These are phyloP conservation scores for Fusarium sacchari DNA, from an alignment of 2,329 filamentous ascomycete species.

Conservation along the genomic window DNA sequence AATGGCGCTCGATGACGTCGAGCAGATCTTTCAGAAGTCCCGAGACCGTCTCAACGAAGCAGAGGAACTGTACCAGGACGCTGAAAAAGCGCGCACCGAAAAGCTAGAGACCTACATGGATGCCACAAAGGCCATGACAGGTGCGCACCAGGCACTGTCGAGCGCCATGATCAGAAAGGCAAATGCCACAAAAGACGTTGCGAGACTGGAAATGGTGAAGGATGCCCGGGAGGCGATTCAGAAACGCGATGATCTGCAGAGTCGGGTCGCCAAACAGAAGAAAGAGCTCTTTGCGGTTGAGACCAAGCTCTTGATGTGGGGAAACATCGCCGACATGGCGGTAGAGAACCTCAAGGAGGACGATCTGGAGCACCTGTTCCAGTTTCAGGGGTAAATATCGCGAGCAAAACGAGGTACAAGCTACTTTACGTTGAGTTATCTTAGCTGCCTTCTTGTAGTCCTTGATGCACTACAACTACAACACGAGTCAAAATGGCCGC, in stretches of 20 bases:
- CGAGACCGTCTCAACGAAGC: not conserved
- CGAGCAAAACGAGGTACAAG: no score
- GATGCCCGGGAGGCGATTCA: fast-evolving
- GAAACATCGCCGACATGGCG: not conserved
- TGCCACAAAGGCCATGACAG: not conserved
- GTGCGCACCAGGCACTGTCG: not conserved
- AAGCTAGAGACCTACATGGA: not conserved
- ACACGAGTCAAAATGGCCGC: no score
- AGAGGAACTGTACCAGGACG: not conserved
- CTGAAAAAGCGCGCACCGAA: not conserved
- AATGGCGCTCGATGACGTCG: not conserved
- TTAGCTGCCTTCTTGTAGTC: not conserved
- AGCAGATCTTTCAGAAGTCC: not conserved
- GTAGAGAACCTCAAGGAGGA: not conserved
- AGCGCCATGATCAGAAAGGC: fast-evolving
- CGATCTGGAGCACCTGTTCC: not conserved
- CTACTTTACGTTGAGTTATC: fast-evolving
- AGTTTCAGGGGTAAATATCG: not conserved
- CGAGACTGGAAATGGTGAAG: fast-evolving
- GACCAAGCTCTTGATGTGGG: not conserved
- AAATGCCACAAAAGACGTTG: fast-evolving
- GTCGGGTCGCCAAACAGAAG: fast-evolving
- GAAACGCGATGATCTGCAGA: fast-evolving
- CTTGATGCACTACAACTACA: not conserved
- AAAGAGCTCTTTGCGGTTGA: not conserved